Evolutionary conservation across 768 basidiomycete genomes (phyloP), one percentile per base, ranked within the genome.

Genomic region (Holtermannia corniformis): DNA sequence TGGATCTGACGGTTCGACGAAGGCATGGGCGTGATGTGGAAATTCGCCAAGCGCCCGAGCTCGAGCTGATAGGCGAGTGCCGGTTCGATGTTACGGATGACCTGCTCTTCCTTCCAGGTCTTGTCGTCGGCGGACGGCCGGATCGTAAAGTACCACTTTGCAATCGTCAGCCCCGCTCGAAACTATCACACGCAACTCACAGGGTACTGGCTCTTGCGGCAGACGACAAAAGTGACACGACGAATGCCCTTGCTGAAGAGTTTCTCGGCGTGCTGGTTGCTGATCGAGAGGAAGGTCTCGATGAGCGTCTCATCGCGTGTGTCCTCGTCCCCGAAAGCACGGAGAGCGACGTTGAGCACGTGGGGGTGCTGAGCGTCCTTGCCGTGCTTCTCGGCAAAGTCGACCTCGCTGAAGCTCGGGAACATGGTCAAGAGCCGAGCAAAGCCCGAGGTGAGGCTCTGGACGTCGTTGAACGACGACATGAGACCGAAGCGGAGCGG

Each of bases 21-120:
- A 69, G 92, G 91, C 76, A 84, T 83, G n/a, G 95, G 93, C 40
- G 82, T 86, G 70, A 99, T 80, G 71, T 92, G 90, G 77, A 96
- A 97, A 78, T 92, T 87, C 14, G 91, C 93, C 51, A 99, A 80
- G 44, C 95, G 89, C 72, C 85, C 87, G 55, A 99, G 83, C 71
- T 99, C 95, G 47, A 99, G 79, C 74, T 97, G 95, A 81, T 88
- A 96, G 25, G 95, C 95, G 41, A 97, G 78, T 22, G 95, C 95
- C 20, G 95, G 95, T 71, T 99, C 95, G 55, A 95, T 91, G 76
- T 97, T 95, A 71, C 95, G 86, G 71, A 99, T 93, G 13, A 91
- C 85, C 70, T 89, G 82, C 71, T 97, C 89, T 78, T 99, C 95
- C 46, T 77, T 80, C 95, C 95, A 99, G 14, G 73, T 71, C 13